A percentile compares a stretch with the other conserved stretches of the same genome.
Conservation (phyloP, 2,329 filamentous ascomycete species). For the Hyphodiscus sp. region DNA sequence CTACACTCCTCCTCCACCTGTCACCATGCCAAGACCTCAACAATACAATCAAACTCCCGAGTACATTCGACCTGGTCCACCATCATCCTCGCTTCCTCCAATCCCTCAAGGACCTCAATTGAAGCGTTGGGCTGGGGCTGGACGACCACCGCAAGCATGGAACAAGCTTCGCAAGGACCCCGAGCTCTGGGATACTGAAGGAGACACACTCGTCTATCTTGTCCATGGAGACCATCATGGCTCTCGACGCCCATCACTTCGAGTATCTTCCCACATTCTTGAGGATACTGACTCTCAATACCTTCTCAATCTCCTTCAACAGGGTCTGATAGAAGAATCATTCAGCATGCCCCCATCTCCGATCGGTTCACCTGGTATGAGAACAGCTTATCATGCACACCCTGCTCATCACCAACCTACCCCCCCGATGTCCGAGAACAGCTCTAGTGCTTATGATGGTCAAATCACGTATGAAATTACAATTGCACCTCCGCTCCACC, state of each 20-base stretch:
- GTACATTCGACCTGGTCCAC: slow-evolving; percentile 27
- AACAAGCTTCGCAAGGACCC: slow-evolving; percentile 53
- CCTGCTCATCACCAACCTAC: slow-evolving; percentile 14
- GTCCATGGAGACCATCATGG: slow-evolving; percentile 37
- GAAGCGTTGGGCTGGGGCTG: slow-evolving; percentile 47
- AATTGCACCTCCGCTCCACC: slow-evolving; percentile 49
- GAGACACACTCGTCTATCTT: slow-evolving; percentile 53
- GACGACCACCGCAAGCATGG: slow-evolving; percentile 44
- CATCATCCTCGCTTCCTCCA: slow-evolving; percentile 38
- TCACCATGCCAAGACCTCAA: not conserved
- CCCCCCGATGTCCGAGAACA: slow-evolving; percentile 32
- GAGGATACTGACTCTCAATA: slow-evolving; percentile 50
- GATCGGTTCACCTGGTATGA: slow-evolving; percentile 24
- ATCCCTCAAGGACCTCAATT: slow-evolving; percentile 38
- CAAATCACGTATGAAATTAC: slow-evolving; percentile 57
- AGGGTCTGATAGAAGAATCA: slow-evolving; percentile 44
- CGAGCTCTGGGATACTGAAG: slow-evolving; percentile 54
- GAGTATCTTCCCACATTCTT: slow-evolving; percentile 51
- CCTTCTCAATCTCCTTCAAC: slow-evolving; percentile 46
- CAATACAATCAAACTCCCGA: slow-evolving; percentile 5
- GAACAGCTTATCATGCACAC: slow-evolving; percentile 14
- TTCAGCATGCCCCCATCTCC: slow-evolving; percentile 39
- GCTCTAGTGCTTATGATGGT: slow-evolving; percentile 33
- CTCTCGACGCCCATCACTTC: slow-evolving; percentile 43
- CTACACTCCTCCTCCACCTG: slow-evolving; percentile 1